A percentile compares a stretch with the other conserved stretches of the same genome.
Conservation (phyloP, 495 filamentous ascomycete species). For the Ramalina intermedia region DNA sequence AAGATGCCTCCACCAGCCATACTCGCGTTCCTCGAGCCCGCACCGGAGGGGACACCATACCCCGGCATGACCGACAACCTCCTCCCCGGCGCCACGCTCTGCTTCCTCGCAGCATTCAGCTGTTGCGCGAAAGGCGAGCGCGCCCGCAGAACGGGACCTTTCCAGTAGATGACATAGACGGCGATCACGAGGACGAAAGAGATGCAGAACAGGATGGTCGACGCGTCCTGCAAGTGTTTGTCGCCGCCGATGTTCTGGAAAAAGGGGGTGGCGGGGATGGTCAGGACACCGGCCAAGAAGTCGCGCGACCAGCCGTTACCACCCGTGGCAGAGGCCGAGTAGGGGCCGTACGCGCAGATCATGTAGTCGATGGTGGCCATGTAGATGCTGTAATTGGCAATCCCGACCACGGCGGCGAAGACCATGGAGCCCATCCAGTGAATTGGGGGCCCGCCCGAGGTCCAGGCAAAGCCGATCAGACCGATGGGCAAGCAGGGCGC, state of each 20-base stretch:
- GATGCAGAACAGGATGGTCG: conserved; percentile 58
- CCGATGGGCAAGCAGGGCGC: conserved; percentile 45
- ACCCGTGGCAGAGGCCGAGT: conserved; percentile 58
- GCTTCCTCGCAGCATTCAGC: conserved; percentile 37
- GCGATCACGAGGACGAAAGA: conserved; percentile 53
- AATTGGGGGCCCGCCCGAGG: conserved; percentile 35
- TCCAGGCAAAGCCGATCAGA: conserved; percentile 51
- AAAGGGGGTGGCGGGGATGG: conserved; percentile 56
- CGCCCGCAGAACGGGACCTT: conserved; percentile 52
- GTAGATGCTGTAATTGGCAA: conserved; percentile 57
- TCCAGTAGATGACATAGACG: conserved; percentile 67
- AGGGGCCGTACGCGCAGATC: conserved; percentile 55
- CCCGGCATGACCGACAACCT: too few species aligned
- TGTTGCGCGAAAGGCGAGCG: conserved; percentile 62
- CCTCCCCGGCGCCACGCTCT: conserved; percentile 9
- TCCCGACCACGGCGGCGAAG: conserved; percentile 48
- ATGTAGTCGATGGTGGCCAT: conserved; percentile 70
- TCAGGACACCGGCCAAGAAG: conserved; percentile 68
- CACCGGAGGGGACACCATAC: too few species aligned
- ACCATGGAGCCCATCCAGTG: conserved; percentile 56
- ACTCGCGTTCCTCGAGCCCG: too few species aligned
- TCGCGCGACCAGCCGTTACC: conserved; percentile 66
- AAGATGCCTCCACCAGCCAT: too few species aligned
- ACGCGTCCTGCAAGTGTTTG: conserved; percentile 49
- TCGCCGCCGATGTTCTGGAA: conserved; percentile 43